These are phyloP conservation scores for Asterionellopsis glacialis DNA, from an alignment of 108 stramenopile species.

Conservation along the genomic window DNA sequence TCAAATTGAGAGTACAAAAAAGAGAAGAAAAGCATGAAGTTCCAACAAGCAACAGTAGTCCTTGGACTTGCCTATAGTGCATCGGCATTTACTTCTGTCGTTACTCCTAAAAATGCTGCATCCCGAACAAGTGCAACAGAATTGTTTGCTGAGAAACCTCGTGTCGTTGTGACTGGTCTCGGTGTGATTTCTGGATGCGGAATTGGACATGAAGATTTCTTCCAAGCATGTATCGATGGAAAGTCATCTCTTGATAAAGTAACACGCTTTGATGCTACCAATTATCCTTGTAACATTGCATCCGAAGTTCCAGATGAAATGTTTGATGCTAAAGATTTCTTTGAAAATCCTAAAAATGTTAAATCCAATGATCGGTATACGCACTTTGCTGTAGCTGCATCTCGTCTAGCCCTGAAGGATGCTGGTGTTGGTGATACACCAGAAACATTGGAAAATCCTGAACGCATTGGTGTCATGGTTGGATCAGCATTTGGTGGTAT, in stretches of 20 bases:
- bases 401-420: conserved; percentile 84
- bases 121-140: too few species aligned
- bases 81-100: too few species aligned
- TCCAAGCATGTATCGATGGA: conserved; percentile 69
- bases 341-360: conserved; percentile 83
- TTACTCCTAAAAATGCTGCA: too few species aligned
- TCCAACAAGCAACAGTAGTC: too few species aligned
- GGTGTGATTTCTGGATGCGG: conserved; percentile 92
- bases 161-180: conserved; percentile 93
- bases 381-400: conserved; percentile 93
- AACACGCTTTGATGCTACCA: conserved; percentile 73
- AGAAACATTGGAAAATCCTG: conserved; percentile 70
- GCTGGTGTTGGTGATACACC: conserved; percentile 76
- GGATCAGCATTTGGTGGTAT: conserved; percentile 95
- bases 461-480: conserved; percentile 87
- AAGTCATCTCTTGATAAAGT: conserved; percentile 67
- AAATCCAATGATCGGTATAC: conserved; percentile 92
- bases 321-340: conserved; percentile 84
- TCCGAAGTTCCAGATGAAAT: conserved; percentile 82
- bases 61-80: too few species aligned
- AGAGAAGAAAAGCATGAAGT: too few species aligned
- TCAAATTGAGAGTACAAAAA: too few species aligned
- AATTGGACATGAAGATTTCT: conserved; percentile 80
- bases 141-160: conserved; percentile 20
- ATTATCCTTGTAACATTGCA: conserved; percentile 87